Evolutionary conservation across 1,284 basidiomycete species (phyloP), one percentile per base, ranked within the genome.

Genomic region (Puccinia horiana): DNA sequence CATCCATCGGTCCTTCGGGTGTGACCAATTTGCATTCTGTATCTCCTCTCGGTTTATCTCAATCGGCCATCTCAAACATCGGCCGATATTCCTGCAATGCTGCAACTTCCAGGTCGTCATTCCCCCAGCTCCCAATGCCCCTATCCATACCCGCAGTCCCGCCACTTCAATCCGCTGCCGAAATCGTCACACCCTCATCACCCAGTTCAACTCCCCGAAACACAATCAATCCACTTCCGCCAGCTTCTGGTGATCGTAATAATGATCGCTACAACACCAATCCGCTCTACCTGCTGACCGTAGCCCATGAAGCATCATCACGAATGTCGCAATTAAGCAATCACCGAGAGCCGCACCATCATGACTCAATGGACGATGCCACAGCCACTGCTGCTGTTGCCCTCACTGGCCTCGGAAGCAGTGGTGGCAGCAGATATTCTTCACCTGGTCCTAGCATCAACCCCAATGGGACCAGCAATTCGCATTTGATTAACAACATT

Each of bases 401-500:
- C 42, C 70, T 81, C 23, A 81, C 79, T 20, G 79, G 79, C 32
- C 70, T 81, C 14, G 79, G 69, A 37, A 80, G 67, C 29, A 80
- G 77, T 70, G 67, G 77, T 11, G 77, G 77, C 26, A 81, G 79
- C 65, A 54, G 79, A n/a, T 81, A 81, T 35, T 73, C 79, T 1
- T 81, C 79, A 18, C 79, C 79, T 52, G 79, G 69, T 35, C 79
- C 79, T 26, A 42, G 32, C 5, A 67, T 77, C 44, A 77, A 65
- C 29, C 56, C 58, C 6, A 70, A 54, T 32, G 76, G 79, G 18
- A 32, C 44, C 20, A 35, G 65, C 35, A 75, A 69, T 58, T 77
- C 83, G 32, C 84, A 86, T 76, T 84, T 86, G 8, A 83, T 86
- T 67, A 85, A 85, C 12, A 84, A 85, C 42, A 84, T 85, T 16